Conservation (phyloP, 73 alveolate species). For the Stentor coeruleus region DNA sequence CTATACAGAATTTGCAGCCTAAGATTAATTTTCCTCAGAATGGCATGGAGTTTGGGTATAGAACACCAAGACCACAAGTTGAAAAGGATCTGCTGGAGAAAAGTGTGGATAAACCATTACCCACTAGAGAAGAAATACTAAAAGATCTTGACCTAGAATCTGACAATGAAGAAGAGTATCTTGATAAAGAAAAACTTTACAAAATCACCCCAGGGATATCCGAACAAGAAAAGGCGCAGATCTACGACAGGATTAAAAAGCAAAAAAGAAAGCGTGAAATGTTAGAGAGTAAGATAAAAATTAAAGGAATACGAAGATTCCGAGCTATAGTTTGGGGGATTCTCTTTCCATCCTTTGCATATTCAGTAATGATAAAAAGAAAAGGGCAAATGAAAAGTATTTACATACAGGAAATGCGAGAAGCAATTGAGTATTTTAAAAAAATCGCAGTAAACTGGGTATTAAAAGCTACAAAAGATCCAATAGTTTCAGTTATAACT, state of each 20-base stretch:
- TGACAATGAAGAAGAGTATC: neutral
- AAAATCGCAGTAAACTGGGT: slow-evolving; percentile 3
- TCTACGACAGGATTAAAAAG: no score
- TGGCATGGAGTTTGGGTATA: neutral
- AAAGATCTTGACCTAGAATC: neutral
- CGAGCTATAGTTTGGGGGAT: neutral
- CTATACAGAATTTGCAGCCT: no score
- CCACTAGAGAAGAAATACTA: neutral
- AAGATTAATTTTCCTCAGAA: neutral
- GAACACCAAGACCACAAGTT: neutral
- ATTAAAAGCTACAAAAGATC: neutral
- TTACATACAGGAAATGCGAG: neutral
- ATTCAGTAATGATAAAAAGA: neutral
- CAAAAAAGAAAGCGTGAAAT: neutral
- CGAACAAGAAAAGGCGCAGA: no score
- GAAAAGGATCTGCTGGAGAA: no score
- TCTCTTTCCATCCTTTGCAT: neutral
- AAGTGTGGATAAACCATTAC: no score
- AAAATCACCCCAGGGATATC: neutral
- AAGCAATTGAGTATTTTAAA: neutral
- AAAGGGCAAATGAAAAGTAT: slow-evolving; percentile 4
- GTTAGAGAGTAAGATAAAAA: neutral
- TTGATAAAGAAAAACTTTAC: neutral
- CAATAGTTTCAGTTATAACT: slow-evolving; percentile 6
- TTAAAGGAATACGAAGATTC: neutral